Evolutionary conservation across 2,329 filamentous ascomycete genomes (phyloP).

Genomic region (Fulvia fulva): DNA sequence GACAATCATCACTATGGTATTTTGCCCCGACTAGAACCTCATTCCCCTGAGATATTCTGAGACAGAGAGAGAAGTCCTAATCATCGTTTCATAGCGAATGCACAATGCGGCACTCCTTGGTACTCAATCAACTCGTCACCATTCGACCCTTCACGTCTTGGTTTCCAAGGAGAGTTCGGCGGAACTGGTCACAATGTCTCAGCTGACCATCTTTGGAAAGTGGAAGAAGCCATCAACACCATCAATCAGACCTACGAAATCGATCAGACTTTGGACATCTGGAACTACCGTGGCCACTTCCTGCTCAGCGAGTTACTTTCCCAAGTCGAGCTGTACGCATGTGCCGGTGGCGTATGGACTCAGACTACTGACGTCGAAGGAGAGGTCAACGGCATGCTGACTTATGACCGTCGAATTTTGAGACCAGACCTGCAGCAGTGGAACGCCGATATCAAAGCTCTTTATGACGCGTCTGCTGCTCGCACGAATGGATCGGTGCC

Average conservation of each 20-base stretch:
- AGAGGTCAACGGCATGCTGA: slow-evolving; percentile 68
- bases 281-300: slow-evolving; percentile 62
- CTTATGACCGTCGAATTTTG: slow-evolving; percentile 57
- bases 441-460: slow-evolving; percentile 55
- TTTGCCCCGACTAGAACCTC: too few relatives aligned
- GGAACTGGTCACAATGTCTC: slow-evolving; percentile 64
- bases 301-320: slow-evolving; percentile 47
- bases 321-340: slow-evolving; percentile 54
- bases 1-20: slow-evolving; percentile 73
- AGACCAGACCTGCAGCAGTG: slow-evolving; percentile 51
- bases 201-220: slow-evolving; percentile 63
- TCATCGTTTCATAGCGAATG: too few relatives aligned
- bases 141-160: slow-evolving; percentile 58
- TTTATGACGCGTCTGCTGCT: slow-evolving; percentile 53
- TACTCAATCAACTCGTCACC: slow-evolving; percentile 56
- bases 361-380: slow-evolving; percentile 70
- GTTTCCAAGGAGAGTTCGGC: slow-evolving; percentile 68
- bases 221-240: slow-evolving; percentile 52
- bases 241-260: slow-evolving; percentile 69
- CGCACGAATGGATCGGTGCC: slow-evolving; percentile 20
- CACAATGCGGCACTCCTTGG: slow-evolving; percentile 67
- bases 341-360: slow-evolving; percentile 67
- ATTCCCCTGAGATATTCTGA: too few relatives aligned
- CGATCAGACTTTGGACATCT: slow-evolving; percentile 53
- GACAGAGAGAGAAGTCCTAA: too few relatives aligned